These are phyloP conservation scores for Cryphonectria naterciae DNA, from an alignment of 2,329 filamentous ascomycete species.

Conservation along the genomic window DNA sequence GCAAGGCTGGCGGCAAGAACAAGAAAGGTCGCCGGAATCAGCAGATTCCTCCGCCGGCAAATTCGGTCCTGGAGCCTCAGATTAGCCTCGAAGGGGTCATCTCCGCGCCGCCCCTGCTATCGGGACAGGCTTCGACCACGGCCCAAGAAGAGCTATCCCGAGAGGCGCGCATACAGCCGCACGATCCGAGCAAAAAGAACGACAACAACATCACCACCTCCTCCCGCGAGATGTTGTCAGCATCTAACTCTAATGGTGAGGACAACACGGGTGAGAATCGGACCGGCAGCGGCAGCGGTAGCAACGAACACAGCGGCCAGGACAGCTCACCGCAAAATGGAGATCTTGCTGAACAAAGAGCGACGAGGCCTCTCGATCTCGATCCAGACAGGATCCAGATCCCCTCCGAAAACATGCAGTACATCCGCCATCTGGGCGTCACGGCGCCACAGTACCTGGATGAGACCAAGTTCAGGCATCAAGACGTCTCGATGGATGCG, in stretches of 20 bases:
- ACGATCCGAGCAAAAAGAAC: slow-evolving; percentile 42
- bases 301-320: slow-evolving; percentile 38
- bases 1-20: slow-evolving; percentile 54
- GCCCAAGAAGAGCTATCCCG: slow-evolving; percentile 43
- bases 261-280: slow-evolving; percentile 46
- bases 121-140: slow-evolving; percentile 13
- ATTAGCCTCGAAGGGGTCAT: slow-evolving; percentile 21
- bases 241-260: slow-evolving; percentile 54
- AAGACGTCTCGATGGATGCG: slow-evolving; percentile 61
- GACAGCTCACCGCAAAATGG: slow-evolving; percentile 47
- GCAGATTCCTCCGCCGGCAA: slow-evolving; percentile 32
- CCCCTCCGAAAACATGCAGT: slow-evolving; percentile 77
- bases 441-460: slow-evolving; percentile 48
- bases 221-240: slow-evolving; percentile 49
- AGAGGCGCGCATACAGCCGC: slow-evolving; percentile 54
- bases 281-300: slow-evolving; percentile 33
- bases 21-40: slow-evolving; percentile 38
- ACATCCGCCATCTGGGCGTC: slow-evolving; percentile 73
- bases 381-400: slow-evolving; percentile 78
- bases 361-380: slow-evolving; percentile 75
- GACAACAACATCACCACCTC: slow-evolving; percentile 31
- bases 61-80: slow-evolving; percentile 14
- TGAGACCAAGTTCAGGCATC: slow-evolving; percentile 42
- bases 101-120: slow-evolving; percentile 22
- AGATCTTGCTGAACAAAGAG: slow-evolving; percentile 68